Conservation (phyloP, 2,329 filamentous ascomycete species). For the Colletotrichum simmondsii region DNA sequence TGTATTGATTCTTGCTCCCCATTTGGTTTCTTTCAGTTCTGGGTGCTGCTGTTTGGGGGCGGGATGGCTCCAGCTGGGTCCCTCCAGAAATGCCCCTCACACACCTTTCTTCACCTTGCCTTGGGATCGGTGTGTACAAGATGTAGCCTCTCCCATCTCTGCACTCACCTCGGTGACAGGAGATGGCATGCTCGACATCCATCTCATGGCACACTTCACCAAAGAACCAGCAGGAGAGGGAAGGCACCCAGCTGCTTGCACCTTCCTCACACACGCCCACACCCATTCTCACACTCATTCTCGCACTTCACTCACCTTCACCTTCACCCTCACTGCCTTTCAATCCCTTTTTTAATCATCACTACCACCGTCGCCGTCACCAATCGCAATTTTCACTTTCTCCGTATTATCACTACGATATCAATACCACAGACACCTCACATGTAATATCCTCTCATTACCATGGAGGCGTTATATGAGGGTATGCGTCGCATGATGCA, state of each 20-base stretch:
- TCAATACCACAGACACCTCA: neutral
- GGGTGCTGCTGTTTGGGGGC: neutral
- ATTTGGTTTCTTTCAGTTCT: neutral
- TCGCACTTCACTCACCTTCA: neutral
- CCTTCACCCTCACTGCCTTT: neutral
- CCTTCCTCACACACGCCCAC: neutral
- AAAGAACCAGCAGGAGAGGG: neutral
- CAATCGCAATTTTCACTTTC: neutral
- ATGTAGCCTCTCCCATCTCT: neutral
- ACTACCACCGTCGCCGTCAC: too few species aligned
- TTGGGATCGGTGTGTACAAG: neutral
- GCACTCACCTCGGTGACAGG: constrained; percentile 10
- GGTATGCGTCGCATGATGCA: constrained; percentile 27
- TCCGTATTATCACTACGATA: neutral
- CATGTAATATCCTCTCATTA: neutral
- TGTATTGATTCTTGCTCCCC: neutral
- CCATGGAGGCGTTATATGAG: constrained; percentile 21
- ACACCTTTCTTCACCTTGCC: constrained; percentile 5
- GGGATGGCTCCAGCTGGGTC: neutral
- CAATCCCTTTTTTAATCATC: neutral
- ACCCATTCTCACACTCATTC: neutral
- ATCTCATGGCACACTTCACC: neutral
- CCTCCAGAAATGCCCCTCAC: constrained; percentile 15
- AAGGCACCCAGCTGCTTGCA: neutral
- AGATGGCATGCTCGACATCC: neutral